Percentiles rank a stretch among this genome's conserved stretches.
phyloP scores from a whole-genome alignment of 306 rosid genomes.

The Rubus idaeus region DNA sequence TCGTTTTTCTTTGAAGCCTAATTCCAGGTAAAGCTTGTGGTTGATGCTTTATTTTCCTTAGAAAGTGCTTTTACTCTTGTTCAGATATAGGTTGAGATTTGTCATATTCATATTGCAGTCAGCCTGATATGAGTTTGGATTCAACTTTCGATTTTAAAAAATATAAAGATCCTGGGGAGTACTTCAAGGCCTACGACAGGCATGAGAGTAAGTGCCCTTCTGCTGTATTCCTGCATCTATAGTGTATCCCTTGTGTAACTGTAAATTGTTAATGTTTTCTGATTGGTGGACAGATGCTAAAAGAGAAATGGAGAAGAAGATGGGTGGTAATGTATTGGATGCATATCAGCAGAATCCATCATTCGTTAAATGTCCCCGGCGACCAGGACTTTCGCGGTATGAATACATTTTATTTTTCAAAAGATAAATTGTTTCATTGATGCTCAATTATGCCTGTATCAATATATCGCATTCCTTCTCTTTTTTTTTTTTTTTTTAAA shows the following conservation, averaged over 20 bases:
- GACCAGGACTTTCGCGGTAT: conserved; percentile 68
- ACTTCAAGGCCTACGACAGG: conserved; percentile 61
- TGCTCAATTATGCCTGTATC: conserved; percentile 13
- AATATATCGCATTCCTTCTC: not conserved
- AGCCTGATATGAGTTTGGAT: conserved; percentile 46
- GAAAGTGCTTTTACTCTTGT: not conserved
- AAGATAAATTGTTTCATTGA: conserved; percentile 11
- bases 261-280: conserved; percentile 16
- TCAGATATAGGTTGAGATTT: conserved; percentile 4
- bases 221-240: conserved; percentile 8
- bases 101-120: conserved; percentile 39
- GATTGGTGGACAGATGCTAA: conserved; percentile 61
- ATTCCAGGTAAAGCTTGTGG: conserved; percentile 38
- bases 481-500: conserved; percentile 31
- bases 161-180: conserved; percentile 61
- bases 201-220: conserved; percentile 54
- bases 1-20: conserved; percentile 60
- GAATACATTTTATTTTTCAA: conserved; percentile 10
- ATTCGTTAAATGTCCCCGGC: conserved; percentile 46
- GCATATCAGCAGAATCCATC: conserved; percentile 37
- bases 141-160: conserved; percentile 49
- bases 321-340: conserved; percentile 43
- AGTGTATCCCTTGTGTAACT: not conserved
- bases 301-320: conserved; percentile 67
- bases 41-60: conserved; percentile 1